Evolutionary conservation across 2,329 filamentous ascomycete species (phyloP).

Genomic region (Fusarium sp.): DNA sequence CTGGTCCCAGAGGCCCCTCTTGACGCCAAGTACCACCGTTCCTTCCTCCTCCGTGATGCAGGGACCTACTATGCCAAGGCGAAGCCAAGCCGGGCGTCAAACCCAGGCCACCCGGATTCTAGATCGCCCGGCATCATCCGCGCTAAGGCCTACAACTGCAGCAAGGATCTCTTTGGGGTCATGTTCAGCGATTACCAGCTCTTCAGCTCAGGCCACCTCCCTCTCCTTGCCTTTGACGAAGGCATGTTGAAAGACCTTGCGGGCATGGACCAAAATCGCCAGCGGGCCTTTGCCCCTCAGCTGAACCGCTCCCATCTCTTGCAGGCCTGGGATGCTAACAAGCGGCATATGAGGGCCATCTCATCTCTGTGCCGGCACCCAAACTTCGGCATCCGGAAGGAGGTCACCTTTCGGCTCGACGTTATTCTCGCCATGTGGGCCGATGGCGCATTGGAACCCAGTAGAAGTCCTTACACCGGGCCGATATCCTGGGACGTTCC

Average conservation of each 20-base stretch:
- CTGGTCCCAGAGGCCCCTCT: not conserved
- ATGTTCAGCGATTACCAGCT: constrained; percentile 21
- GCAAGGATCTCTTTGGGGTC: not conserved
- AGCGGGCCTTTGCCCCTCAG: not conserved
- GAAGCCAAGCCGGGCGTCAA: not conserved
- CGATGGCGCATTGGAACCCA: not conserved
- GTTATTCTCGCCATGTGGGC: not conserved
- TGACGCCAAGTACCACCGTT: not conserved
- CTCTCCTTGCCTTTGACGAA: constrained; percentile 13
- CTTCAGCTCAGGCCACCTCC: constrained; percentile 3
- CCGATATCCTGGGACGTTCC: not conserved
- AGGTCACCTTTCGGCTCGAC: not conserved
- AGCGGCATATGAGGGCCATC: constrained; percentile 5
- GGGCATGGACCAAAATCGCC: not conserved
- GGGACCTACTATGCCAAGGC: not conserved
- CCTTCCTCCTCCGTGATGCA: not conserved
- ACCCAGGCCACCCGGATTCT: not conserved
- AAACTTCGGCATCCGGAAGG: constrained; percentile 3
- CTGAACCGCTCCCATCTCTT: not conserved
- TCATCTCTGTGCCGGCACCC: not conserved
- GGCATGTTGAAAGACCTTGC: constrained; percentile 6
- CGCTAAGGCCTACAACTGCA: not conserved
- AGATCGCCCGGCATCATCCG: not conserved
- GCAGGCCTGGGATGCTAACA: constrained; percentile 11
- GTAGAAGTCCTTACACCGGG: not conserved